Conservation (phyloP, 345 rosid genomes). For the Syzygium aqueum region DNA sequence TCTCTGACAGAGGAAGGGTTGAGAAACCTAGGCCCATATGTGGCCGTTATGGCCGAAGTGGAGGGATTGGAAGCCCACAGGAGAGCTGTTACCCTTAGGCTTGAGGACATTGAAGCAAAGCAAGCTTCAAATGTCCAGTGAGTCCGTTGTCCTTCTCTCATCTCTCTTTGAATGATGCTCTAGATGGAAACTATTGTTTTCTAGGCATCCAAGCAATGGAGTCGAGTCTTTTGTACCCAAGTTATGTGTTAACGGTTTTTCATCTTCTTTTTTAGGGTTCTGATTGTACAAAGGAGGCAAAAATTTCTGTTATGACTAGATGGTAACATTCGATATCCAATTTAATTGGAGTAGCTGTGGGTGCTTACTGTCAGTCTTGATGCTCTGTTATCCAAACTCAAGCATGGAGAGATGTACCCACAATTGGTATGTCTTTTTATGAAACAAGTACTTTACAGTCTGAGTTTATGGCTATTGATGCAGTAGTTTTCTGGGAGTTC, state of each 20-base stretch:
- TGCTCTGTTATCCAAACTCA: background rate
- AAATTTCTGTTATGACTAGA: background rate
- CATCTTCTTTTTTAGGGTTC: background rate
- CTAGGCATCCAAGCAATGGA: background rate
- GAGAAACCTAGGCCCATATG: slow-evolving; percentile 67
- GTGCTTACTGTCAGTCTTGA: background rate
- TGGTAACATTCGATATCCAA: background rate
- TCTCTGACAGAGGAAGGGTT: slow-evolving; percentile 79
- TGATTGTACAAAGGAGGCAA: background rate
- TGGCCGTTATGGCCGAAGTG: slow-evolving; percentile 77
- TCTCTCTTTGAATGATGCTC: background rate
- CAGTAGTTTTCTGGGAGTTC: background rate
- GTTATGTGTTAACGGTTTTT: background rate
- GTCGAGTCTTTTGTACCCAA: too few relatives aligned
- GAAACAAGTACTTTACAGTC: background rate
- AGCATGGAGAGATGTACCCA: background rate
- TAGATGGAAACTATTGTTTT: background rate
- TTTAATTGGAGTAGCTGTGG: background rate
- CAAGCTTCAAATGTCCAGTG: slow-evolving; percentile 20
- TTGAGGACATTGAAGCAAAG: too few relatives aligned
- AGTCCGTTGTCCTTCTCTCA: background rate
- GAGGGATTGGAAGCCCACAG: too few relatives aligned
- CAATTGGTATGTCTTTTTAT: background rate
- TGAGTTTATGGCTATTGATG: background rate
- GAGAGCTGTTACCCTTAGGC: too few relatives aligned